Evolutionary conservation across 495 filamentous ascomycete species (phyloP).

Genomic region (Bryoglossum gracile): DNA sequence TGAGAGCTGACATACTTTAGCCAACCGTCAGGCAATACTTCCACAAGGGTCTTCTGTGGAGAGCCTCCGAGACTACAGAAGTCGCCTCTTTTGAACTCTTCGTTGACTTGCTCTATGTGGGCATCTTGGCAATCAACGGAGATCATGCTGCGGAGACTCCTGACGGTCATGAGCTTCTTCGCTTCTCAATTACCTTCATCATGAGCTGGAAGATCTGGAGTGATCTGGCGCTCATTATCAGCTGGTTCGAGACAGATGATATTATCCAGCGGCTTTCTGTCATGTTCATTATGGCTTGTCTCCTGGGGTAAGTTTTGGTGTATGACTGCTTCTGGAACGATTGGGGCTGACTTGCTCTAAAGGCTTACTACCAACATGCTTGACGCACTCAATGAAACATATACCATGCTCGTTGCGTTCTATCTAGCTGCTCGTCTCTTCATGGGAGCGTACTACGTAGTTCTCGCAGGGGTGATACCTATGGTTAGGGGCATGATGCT

Average conservation of each 20-base stretch:
- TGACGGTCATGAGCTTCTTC: constrained; percentile 39
- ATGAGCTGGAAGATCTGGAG: constrained; percentile 55
- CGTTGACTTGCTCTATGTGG: constrained; percentile 36
- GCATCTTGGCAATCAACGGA: constrained; percentile 52
- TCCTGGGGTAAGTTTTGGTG: constrained; percentile 36
- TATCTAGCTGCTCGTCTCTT: constrained; percentile 48
- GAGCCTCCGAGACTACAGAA: constrained; percentile 42
- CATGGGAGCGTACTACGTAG: constrained; percentile 35
- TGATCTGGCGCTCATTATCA: constrained; percentile 42
- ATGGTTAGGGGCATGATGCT: constrained; percentile 49
- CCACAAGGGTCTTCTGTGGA: constrained; percentile 53
- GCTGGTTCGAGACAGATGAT: constrained; percentile 54
- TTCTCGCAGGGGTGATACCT: constrained; percentile 39
- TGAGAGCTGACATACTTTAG: constrained; percentile 16
- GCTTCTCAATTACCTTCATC: constrained; percentile 47
- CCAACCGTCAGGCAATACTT: constrained; percentile 54
- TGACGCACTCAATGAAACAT: constrained; percentile 42
- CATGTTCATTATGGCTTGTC: constrained; percentile 46
- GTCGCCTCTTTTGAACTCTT: constrained; percentile 54
- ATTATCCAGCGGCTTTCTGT: constrained; percentile 45
- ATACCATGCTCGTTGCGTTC: constrained; percentile 45
- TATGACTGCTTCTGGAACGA: background rate
- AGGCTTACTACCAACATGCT: constrained; percentile 51
- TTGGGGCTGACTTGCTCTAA: constrained; percentile 2
- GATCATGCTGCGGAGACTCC: constrained; percentile 40